phyloP scores from a whole-genome alignment of 805 yeast genomes.

The Starmerella apis region DNA sequence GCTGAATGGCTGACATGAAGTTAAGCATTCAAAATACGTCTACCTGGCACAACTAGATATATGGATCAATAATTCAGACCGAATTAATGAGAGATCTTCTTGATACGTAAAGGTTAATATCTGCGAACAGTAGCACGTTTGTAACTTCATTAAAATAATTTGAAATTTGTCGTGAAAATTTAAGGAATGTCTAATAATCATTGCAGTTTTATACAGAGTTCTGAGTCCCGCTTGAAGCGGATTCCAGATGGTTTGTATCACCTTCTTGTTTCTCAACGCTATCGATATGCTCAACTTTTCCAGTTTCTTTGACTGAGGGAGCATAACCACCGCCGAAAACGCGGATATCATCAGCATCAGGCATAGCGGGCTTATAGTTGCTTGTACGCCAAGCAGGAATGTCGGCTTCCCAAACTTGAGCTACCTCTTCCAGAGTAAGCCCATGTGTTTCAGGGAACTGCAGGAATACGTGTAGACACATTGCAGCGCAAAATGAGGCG shows the following conservation, averaged over 20 bases:
- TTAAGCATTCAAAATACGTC: no score
- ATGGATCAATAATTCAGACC: no score
- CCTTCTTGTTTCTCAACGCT: not conserved
- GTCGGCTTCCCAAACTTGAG: constrained; percentile 41
- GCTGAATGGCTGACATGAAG: no score
- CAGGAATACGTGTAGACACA: constrained; percentile 45
- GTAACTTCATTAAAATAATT: not conserved
- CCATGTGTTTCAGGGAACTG: constrained; percentile 58
- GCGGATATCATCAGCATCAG: constrained; percentile 24
- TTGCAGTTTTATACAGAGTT: not conserved
- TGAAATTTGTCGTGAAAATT: not conserved
- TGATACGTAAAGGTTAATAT: no score
- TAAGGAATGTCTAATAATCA: not conserved
- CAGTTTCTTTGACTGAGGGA: constrained; percentile 21
- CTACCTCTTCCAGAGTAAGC: constrained; percentile 56
- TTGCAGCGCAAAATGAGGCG: constrained; percentile 20
- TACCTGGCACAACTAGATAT: no score
- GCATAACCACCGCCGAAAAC: constrained; percentile 28
- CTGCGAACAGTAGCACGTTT: no score
- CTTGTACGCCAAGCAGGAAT: constrained; percentile 26
- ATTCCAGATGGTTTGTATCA: not conserved
- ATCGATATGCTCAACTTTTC: not conserved
- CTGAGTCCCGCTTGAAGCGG: not conserved
- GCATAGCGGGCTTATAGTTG: constrained; percentile 21
- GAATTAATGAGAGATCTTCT: no score